phyloP scores from a whole-genome alignment of 2,329 filamentous ascomycete genomes.

The Cadophora gregata region DNA sequence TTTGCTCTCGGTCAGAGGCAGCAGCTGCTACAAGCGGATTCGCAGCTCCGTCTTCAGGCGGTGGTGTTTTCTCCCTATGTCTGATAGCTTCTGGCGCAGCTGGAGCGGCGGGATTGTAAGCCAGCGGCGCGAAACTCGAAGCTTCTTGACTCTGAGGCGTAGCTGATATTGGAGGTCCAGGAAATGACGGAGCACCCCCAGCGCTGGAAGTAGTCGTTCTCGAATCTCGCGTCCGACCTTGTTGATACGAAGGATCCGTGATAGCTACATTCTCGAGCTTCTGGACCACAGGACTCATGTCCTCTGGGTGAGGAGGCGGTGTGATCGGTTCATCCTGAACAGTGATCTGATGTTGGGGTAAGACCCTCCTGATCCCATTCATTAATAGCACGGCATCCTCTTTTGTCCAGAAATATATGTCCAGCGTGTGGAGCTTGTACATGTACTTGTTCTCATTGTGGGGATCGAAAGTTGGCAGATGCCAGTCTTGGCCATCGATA shows the following conservation, averaged over 20 bases:
- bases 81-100: slow-evolving; percentile 74
- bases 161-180: slow-evolving; percentile 45
- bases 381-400: slow-evolving; percentile 74
- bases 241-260: slow-evolving; percentile 58
- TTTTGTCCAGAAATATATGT: slow-evolving; percentile 81
- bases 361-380: slow-evolving; percentile 68
- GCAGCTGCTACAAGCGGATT: slow-evolving; percentile 65
- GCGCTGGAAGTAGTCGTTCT: slow-evolving; percentile 26
- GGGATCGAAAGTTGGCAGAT: slow-evolving; percentile 74
- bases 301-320: slow-evolving; percentile 52
- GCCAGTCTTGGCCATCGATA: slow-evolving; percentile 67
- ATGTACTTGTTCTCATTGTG: slow-evolving; percentile 79
- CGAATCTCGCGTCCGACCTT: slow-evolving; percentile 40
- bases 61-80: slow-evolving; percentile 80
- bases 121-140: slow-evolving; percentile 65
- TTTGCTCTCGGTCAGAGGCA: slow-evolving; percentile 60
- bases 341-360: slow-evolving; percentile 65
- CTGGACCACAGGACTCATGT: slow-evolving; percentile 74
- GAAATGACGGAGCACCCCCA: slow-evolving; percentile 30
- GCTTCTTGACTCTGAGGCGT: slow-evolving; percentile 45
- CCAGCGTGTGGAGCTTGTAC: slow-evolving; percentile 76
- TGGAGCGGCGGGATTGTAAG: slow-evolving; percentile 81
- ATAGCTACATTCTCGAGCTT: slow-evolving; percentile 75
- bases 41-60: slow-evolving; percentile 68
- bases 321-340: slow-evolving; percentile 68